Percentiles rank a stretch among this genome's conserved stretches.
Evolutionary conservation across 306 rosid genomes (phyloP).

Genomic region (Cucurbita pepo): DNA sequence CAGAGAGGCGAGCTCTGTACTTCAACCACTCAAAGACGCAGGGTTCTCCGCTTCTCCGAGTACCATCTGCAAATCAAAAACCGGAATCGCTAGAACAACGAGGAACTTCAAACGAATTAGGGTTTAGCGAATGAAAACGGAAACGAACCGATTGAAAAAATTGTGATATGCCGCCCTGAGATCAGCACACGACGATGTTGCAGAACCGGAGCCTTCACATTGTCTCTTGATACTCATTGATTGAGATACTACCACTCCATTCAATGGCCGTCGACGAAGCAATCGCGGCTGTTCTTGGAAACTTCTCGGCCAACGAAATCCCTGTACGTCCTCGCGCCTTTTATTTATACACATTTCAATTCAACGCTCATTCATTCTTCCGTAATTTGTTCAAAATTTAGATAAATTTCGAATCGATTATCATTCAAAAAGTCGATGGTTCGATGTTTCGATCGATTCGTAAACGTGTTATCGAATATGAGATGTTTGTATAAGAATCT

Average conservation of each 20-base stretch:
- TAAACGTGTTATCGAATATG: neutral
- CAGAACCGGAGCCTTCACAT: conserved; percentile 23
- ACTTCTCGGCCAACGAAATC: neutral
- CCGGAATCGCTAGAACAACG: neutral
- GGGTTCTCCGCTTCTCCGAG: conserved; percentile 19
- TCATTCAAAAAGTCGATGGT: no score
- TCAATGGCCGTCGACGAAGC: neutral
- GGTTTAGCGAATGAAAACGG: neutral
- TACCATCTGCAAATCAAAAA: conserved; percentile 40
- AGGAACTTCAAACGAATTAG: conserved; percentile 4
- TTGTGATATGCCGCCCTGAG: conserved; percentile 71
- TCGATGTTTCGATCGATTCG: no score
- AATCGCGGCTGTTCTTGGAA: neutral
- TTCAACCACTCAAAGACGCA: conserved; percentile 67
- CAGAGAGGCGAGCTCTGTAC: conserved; percentile 75
- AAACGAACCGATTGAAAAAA: conserved; percentile 62
- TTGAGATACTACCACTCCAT: neutral
- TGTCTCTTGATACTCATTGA: conserved; percentile 18
- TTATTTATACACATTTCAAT: neutral
- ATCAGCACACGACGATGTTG: conserved; percentile 56
- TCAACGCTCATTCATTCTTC: neutral
- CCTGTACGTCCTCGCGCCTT: neutral
- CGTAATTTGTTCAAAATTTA: neutral
- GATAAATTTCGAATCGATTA: neutral
- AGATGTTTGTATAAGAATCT: neutral